Percentiles rank a stretch among this genome's conserved stretches.
These are phyloP conservation scores for Dictyostelium firmibasis DNA, from an alignment of 78 protist species.

Conservation along the genomic window DNA sequence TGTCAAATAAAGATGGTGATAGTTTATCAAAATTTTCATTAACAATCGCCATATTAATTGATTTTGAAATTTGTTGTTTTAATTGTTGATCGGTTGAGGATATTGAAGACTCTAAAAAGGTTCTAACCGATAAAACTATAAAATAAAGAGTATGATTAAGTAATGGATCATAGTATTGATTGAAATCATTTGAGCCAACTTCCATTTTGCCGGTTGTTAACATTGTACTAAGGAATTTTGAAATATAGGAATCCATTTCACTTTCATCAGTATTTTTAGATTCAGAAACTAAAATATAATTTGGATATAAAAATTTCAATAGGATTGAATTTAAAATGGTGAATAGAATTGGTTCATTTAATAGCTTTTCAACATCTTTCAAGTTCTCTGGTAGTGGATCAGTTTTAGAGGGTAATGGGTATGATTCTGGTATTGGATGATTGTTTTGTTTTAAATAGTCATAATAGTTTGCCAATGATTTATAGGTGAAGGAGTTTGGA, in stretches of 20 bases:
- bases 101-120: neutral
- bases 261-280: neutral
- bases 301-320: neutral
- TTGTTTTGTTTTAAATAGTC: constrained; percentile 39
- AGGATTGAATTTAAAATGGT: neutral
- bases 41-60: neutral
- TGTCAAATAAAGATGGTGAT: neutral
- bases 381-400: constrained; percentile 45
- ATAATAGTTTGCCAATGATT: constrained; percentile 28
- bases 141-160: constrained; percentile 29
- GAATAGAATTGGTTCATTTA: constrained; percentile 40
- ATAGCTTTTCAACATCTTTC: neutral
- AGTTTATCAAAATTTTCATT: neutral
- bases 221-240: neutral
- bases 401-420: constrained; percentile 26
- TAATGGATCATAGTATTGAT: constrained; percentile 3
- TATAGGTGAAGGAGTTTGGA: neutral
- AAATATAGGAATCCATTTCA: neutral
- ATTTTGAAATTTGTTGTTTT: neutral
- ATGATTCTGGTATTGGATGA: constrained; percentile 35
- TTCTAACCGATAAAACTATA: constrained; percentile 11
- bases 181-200: neutral
- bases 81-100: neutral
- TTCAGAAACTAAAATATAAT: neutral
- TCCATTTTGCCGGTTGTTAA: neutral